Conservation (phyloP, 768 basidiomycete species). For the Gymnopilus junonius region DNA sequence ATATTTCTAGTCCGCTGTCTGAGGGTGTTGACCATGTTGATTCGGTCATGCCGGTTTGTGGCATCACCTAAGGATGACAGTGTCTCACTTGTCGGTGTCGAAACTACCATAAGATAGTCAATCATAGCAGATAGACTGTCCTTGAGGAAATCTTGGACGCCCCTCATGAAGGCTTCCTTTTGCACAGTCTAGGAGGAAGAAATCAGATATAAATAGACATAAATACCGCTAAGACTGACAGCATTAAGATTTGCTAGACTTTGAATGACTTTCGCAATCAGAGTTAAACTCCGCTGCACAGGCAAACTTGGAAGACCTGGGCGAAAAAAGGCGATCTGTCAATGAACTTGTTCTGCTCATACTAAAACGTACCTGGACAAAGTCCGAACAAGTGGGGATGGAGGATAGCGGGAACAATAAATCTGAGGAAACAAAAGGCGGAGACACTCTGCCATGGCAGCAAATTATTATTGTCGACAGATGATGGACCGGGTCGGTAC, state of each 20-base stretch:
- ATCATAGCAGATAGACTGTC: slow-evolving; percentile 72
- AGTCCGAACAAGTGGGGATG: slow-evolving; percentile 86
- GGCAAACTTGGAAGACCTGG: slow-evolving; percentile 67
- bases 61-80: slow-evolving; percentile 29
- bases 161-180: slow-evolving; percentile 84
- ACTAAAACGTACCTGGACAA: slow-evolving; percentile 57
- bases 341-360: not conserved
- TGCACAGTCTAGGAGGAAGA: slow-evolving; percentile 52
- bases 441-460: slow-evolving; percentile 84
- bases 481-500: slow-evolving; percentile 47
- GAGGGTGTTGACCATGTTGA: slow-evolving; percentile 57
- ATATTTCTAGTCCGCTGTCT: slow-evolving; percentile 60
- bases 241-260: slow-evolving; percentile 85
- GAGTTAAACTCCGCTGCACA: slow-evolving; percentile 79
- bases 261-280: slow-evolving; percentile 89
- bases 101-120: slow-evolving; percentile 78
- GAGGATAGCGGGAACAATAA: slow-evolving; percentile 90
- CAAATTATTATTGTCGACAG: slow-evolving; percentile 51
- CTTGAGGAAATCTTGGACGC: slow-evolving; percentile 73
- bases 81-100: slow-evolving; percentile 49
- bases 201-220: not conserved
- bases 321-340: slow-evolving; percentile 5
- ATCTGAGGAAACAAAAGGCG: slow-evolving; percentile 88
- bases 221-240: slow-evolving; percentile 42
- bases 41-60: slow-evolving; percentile 52